Percentiles rank a stretch among this genome's conserved stretches.
phyloP scores from a whole-genome alignment of 164 flowering plant genomes.

The Vitis riparia region DNA sequence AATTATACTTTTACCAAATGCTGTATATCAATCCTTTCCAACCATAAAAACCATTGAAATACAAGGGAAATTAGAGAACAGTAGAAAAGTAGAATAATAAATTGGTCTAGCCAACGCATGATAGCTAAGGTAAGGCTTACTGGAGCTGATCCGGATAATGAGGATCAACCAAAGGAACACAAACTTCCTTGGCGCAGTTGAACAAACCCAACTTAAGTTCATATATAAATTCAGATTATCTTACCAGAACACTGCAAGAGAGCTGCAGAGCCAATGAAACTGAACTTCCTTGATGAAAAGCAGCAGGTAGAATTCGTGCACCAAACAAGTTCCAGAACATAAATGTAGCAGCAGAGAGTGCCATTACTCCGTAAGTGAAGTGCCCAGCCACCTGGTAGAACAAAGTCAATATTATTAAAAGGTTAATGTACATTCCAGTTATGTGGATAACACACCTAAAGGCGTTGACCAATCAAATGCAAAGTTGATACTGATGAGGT shows the following conservation, averaged over 20 bases:
- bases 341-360: conserved; percentile 92
- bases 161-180: background rate
- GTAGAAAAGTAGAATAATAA: no score
- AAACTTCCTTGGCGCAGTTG: background rate
- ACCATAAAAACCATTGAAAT: no score
- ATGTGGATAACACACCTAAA: background rate
- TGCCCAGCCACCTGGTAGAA: conserved; percentile 77
- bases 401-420: background rate
- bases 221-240: conserved; percentile 3
- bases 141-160: no score
- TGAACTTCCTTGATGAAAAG: conserved; percentile 62
- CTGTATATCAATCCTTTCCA: no score
- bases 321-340: conserved; percentile 88
- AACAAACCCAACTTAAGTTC: background rate
- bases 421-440: background rate
- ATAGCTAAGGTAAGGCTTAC: no score
- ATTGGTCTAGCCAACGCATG: no score
- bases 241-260: conserved; percentile 97
- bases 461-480: background rate
- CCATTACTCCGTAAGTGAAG: conserved; percentile 97
- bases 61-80: no score
- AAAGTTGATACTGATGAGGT: no score
- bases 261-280: conserved; percentile 95
- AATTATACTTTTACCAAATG: no score
- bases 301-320: conserved; percentile 59